phyloP scores from a whole-genome alignment of 2,329 filamentous ascomycete genomes.

The Xylaria sp. region DNA sequence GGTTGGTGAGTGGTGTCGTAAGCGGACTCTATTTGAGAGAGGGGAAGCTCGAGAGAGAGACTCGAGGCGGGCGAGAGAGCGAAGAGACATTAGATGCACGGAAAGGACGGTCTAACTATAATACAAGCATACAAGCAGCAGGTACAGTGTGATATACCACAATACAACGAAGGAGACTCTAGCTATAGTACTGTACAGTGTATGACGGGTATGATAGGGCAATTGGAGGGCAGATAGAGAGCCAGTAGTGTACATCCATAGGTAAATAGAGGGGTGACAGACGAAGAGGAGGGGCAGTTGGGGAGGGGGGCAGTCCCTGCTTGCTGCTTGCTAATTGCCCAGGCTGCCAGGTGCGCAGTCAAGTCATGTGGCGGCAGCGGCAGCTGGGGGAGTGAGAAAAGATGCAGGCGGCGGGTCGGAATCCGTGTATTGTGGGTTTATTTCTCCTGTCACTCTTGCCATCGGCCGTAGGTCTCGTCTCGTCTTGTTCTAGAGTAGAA shows the following conservation, averaged over 20 bases:
- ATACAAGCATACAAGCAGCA: constrained; percentile 23
- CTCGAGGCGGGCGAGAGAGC: constrained; percentile 43
- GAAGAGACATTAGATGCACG: constrained; percentile 45
- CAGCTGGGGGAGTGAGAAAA: constrained; percentile 20
- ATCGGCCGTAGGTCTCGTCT: constrained; percentile 13
- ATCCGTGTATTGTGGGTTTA: constrained; percentile 26
- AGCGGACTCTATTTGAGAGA: constrained; percentile 40
- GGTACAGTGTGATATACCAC: constrained; percentile 3
- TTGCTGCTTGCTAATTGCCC: constrained; percentile 32
- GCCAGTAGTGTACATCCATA: constrained; percentile 33
- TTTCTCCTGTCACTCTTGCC: constrained; percentile 13
- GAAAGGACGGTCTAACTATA: constrained; percentile 27
- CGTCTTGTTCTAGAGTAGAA: constrained; percentile 4
- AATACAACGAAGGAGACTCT: constrained; percentile 23
- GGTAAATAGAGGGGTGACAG: constrained; percentile 37
- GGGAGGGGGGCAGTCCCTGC: constrained; percentile 24
- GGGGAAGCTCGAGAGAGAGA: constrained; percentile 42
- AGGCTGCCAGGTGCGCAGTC: constrained; percentile 4
- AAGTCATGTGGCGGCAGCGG: constrained; percentile 24
- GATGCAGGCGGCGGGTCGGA: background rate
- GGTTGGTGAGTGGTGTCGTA: constrained; percentile 34
- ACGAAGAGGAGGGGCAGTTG: constrained; percentile 32
- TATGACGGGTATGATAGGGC: constrained; percentile 29
- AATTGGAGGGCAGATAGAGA: constrained; percentile 5
- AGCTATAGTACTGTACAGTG: constrained; percentile 35